Evolutionary conservation across 192 early-diverging fungal genomes (phyloP), one percentile per base, ranked within the genome.

Genomic region (Coemansia sp.): DNA sequence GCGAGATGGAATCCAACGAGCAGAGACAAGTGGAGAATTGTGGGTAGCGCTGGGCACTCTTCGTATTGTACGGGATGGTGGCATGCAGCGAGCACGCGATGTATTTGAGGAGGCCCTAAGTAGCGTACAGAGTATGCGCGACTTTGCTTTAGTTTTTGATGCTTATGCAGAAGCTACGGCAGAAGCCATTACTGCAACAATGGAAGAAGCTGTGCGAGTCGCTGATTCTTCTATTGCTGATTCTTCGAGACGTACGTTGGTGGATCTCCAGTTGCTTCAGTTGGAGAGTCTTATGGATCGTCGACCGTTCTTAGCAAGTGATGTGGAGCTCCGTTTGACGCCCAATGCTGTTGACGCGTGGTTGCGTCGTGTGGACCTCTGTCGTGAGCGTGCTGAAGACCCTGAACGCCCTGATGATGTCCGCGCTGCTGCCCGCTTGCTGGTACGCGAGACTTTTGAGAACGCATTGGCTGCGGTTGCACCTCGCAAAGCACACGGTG

Each of bases 131-230:
- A 96, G 89, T 0, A 90, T 97, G 34, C 85, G 90, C 9, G 96
- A 97, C 69, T 99, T 99, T 63, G 89, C 94, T 0, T 85, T 91
- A 63, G 89, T 99, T 62, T 99, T 99, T 84, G 95, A 99, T 64
- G 89, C 95, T 1, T 99, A 97, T 68, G 92, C 93, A 10, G 88
- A 95, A 55, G 90, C 96, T 60, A 93, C 94, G 62, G 94, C 97
- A 69, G 78, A 82, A 14, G 83, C 91, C 32, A 87, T 97, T 28
- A 76, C 85, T 7, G 78, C 82, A 9, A 87, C 85, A 23, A 90
- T 97, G 88, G 89, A 90, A 64, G 81, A 88, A 23, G 87, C 85
- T 0, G 78, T 81, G 49, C 67, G 79, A 2, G 87, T 76, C 19
- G 83, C 70, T 5, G 69, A 63, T 6, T 27, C 4, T 27, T 1